Conservation (phyloP, 1,139 yeast species). For the Nakaseomyces uthaithaninus region DNA sequence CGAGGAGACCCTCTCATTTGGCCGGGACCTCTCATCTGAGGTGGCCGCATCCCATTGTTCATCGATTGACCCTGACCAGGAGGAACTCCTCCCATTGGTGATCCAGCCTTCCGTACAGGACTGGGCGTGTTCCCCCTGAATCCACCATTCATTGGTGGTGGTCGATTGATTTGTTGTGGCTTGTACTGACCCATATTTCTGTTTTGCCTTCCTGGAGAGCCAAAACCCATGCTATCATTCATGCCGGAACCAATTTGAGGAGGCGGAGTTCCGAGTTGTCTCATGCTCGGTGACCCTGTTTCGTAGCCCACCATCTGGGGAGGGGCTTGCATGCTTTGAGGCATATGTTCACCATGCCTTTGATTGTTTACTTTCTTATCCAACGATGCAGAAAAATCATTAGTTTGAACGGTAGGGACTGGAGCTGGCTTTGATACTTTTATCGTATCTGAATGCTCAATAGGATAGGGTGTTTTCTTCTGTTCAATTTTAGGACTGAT, state of each 20-base stretch:
- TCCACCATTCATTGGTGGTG: neutral
- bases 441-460: neutral
- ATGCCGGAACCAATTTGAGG: conserved; percentile 2
- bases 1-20: conserved; percentile 1
- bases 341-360: neutral
- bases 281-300: neutral
- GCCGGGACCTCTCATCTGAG: neutral
- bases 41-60: neutral
- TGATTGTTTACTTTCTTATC: neutral
- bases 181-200: neutral
- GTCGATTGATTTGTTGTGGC: conserved; percentile 1
- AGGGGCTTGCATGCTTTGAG: neutral
- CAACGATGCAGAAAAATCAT: neutral
- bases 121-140: neutral
- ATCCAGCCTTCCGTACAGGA: neutral
- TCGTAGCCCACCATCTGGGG: conserved; percentile 1
- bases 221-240: conserved; percentile 6
- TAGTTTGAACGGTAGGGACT: neutral
- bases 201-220: conserved; percentile 7
- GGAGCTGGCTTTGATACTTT: neutral
- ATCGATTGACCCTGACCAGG: neutral
- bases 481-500: conserved; percentile 4
- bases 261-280: conserved; percentile 5
- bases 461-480: neutral
- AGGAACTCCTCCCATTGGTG: neutral